phyloP scores from a whole-genome alignment of 2,329 filamentous ascomycete genomes.

The Lasiodiplodia theobromae region DNA sequence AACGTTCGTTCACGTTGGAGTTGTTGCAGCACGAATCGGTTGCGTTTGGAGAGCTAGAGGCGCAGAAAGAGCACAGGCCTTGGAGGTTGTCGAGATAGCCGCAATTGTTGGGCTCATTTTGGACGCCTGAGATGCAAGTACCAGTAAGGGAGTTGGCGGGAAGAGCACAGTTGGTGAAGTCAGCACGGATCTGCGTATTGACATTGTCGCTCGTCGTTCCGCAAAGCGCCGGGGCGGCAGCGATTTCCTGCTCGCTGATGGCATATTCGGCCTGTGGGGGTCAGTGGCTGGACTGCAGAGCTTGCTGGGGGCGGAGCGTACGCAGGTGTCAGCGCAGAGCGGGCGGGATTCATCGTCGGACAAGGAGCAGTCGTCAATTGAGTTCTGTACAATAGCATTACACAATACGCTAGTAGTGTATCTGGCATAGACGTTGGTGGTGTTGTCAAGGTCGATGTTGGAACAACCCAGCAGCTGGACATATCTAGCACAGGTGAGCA shows the following conservation, averaged over 20 bases:
- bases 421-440: slow-evolving; percentile 84
- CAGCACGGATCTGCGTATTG: slow-evolving; percentile 81
- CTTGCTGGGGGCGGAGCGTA: slow-evolving; percentile 53
- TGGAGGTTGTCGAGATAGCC: slow-evolving; percentile 75
- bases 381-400: slow-evolving; percentile 93
- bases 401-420: slow-evolving; percentile 93
- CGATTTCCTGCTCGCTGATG: slow-evolving; percentile 85
- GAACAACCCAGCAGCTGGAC: slow-evolving; percentile 80
- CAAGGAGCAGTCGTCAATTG: slow-evolving; percentile 72
- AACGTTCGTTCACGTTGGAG: slow-evolving; percentile 75
- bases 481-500: slow-evolving; percentile 66
- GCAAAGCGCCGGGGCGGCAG: slow-evolving; percentile 77
- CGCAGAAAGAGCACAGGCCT: slow-evolving; percentile 88
- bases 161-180: slow-evolving; percentile 88
- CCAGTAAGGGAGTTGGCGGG: slow-evolving; percentile 80
- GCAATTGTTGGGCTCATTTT: slow-evolving; percentile 87
- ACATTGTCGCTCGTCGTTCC: slow-evolving; percentile 69
- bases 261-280: slow-evolving; percentile 74
- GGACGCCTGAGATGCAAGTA: slow-evolving; percentile 75
- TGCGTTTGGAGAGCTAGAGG: slow-evolving; percentile 81
- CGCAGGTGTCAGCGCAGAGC: slow-evolving; percentile 89
- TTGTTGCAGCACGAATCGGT: slow-evolving; percentile 95
- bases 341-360: slow-evolving; percentile 71
- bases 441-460: slow-evolving; percentile 77
- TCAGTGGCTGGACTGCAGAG: slow-evolving; percentile 1